Percentiles rank a stretch among this genome's conserved stretches.
Evolutionary conservation across 306 rosid species (phyloP).

Genomic region (Castanea mollissima): DNA sequence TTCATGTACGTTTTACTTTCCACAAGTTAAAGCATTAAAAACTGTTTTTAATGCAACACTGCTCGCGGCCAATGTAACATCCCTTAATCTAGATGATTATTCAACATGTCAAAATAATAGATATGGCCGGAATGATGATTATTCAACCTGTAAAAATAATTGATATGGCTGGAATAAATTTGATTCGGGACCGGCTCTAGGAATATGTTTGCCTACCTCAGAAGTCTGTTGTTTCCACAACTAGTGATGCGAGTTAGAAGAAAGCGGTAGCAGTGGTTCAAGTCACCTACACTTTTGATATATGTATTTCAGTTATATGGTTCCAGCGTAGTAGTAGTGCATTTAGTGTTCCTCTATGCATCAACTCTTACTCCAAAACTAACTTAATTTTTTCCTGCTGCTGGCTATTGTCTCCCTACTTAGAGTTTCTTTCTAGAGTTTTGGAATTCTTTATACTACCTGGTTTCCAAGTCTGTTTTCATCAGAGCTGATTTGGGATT

Average conservation of each 20-base stretch:
- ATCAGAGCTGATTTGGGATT: background rate
- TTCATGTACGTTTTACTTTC: background rate
- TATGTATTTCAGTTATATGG: background rate
- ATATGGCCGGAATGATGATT: background rate
- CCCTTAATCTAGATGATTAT: background rate
- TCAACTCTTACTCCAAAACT: background rate
- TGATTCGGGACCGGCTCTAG: background rate
- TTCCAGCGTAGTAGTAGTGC: background rate
- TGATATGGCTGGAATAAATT: background rate
- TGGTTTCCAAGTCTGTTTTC: constrained; percentile 4
- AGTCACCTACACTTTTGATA: background rate
- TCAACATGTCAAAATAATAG: background rate
- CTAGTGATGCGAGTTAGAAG: background rate
- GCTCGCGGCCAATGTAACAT: background rate
- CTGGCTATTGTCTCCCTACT: background rate
- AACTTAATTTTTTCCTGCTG: background rate
- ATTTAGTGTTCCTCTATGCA: background rate
- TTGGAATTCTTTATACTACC: constrained; percentile 28
- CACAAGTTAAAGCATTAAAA: background rate
- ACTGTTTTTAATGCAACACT: background rate
- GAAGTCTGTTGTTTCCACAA: background rate
- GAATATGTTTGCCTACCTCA: background rate
- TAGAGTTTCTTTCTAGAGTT: background rate
- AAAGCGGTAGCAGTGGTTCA: background rate
- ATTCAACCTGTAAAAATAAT: background rate